These are phyloP conservation scores for Candida chauliodis DNA, from an alignment of 805 yeast genomes.

Conservation along the genomic window DNA sequence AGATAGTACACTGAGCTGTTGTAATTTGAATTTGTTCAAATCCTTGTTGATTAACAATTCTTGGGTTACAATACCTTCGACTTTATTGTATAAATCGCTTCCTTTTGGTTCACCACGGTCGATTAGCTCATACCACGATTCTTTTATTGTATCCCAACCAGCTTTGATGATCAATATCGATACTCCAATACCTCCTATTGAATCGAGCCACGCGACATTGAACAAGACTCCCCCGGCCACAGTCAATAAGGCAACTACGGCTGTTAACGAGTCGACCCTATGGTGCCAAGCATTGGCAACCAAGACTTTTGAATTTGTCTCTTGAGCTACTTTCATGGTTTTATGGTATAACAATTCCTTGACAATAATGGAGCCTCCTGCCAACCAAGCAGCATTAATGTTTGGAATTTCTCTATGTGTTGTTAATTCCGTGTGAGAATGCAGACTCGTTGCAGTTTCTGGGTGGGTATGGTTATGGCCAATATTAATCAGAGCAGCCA, in stretches of 20 bases:
- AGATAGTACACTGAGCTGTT: slow-evolving; percentile 45
- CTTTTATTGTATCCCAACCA: slow-evolving; percentile 70
- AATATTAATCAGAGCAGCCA: slow-evolving; percentile 44
- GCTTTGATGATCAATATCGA: slow-evolving; percentile 80
- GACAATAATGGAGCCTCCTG: slow-evolving; percentile 78
- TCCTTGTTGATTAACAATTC: slow-evolving; percentile 23
- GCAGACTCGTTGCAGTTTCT: slow-evolving; percentile 16
- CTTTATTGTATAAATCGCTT: slow-evolving; percentile 46
- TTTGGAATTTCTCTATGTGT: slow-evolving; percentile 35
- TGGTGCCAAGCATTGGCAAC: slow-evolving; percentile 99
- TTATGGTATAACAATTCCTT: slow-evolving; percentile 87
- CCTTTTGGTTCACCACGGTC: slow-evolving; percentile 61
- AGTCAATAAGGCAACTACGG: slow-evolving; percentile 84
- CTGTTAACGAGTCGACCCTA: slow-evolving; percentile 88
- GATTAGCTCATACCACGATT: slow-evolving; percentile 70
- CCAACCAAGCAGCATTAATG: slow-evolving; percentile 95
- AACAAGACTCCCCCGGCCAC: slow-evolving; percentile 82
- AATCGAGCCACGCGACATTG: slow-evolving; percentile 79
- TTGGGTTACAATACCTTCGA: slow-evolving; percentile 38
- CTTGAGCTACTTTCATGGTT: slow-evolving; percentile 74
- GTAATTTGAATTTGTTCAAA: slow-evolving; percentile 27
- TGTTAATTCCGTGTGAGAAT: slow-evolving; percentile 20
- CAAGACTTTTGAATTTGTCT: slow-evolving; percentile 80
- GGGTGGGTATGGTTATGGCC: slow-evolving; percentile 54
- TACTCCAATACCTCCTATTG: slow-evolving; percentile 87